Evolutionary conservation across 306 rosid species (phyloP).

Genomic region (cucumber (Cucumis sativus)): DNA sequence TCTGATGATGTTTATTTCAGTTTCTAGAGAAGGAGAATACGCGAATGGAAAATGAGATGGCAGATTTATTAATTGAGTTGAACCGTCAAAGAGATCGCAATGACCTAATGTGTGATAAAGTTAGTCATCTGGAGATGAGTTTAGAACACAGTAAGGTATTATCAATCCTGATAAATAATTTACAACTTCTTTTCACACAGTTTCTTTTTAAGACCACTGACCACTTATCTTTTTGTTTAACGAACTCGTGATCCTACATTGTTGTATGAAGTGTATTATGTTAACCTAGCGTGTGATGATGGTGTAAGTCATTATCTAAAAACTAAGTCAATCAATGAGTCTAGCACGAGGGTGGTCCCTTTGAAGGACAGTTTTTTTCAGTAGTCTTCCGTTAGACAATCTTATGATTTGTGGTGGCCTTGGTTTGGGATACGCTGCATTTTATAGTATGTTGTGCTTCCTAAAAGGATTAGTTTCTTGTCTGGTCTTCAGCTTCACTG

Average conservation of each 20-base stretch:
- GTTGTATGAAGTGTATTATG: neutral
- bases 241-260: neutral
- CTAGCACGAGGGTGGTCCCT: neutral
- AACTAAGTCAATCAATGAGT: neutral
- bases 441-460: neutral
- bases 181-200: neutral
- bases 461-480: neutral
- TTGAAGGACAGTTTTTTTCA: neutral
- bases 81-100: conserved; percentile 35
- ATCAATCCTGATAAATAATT: neutral
- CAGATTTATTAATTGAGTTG: conserved; percentile 22
- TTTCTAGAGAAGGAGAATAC: conserved; percentile 35
- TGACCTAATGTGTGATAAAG: conserved; percentile 29
- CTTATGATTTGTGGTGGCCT: neutral
- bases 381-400: neutral
- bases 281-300: neutral
- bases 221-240: neutral
- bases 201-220: neutral
- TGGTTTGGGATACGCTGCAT: neutral
- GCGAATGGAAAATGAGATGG: conserved; percentile 32
- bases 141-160: conserved; percentile 39
- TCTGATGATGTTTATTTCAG: conserved; percentile 22
- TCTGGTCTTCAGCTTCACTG: neutral
- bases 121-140: conserved; percentile 30
- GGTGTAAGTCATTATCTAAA: neutral